Base-by-base conservation (phyloP, 2,329 filamentous ascomycete species). In the Arthroderma uncinatum region DNA sequence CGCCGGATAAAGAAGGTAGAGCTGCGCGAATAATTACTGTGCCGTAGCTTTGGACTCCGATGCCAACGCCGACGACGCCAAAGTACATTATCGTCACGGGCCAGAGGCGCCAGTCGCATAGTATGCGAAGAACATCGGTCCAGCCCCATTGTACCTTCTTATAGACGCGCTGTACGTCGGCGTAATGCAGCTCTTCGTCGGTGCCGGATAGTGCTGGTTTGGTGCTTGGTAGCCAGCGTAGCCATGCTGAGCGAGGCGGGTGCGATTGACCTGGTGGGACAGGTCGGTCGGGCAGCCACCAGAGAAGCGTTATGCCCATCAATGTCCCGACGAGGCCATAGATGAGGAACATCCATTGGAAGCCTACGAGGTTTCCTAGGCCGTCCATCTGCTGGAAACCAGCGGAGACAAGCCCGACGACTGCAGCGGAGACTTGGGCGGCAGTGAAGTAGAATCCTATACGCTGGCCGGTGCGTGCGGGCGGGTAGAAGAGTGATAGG, bases 301-400 rank as follows among this genome's bases (percentile, higher is more conserved):
- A 95, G 2, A 95, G 79, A 34, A 95, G 77, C 2, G 75, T 69
- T 53, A 94, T 73, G 14, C 89, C 89, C 21, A 92, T 78, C 1
- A 86, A 71, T 33, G 91, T 76, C 1, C 83, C 87, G 54, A 89
- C 79, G 8, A 95, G 74, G 1, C 90, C 90, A 65, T 91, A 95
- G 19, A 95, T 72, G 50, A 95, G 78, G 67, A 95, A 95, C 90
- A 95, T 95, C 72, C 71, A 74, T 39, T 70, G 71, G 59, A 70
- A 73, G 2, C 90, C 90, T 2, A 89, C 86, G 0, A 94, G 77
- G 0, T 88, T 89, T 2, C 81, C 78, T 0, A 79, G 66, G 0
- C 87, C 88, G 65, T 95, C 89, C 87, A 95, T 94, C 66, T 92
- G 77, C 71, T 95, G 90, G 67, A 95, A 95, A 0, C 89, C 90